Evolutionary conservation across 1,284 basidiomycete genomes (phyloP).

Genomic region (Papiliotrema nemorosa): DNA sequence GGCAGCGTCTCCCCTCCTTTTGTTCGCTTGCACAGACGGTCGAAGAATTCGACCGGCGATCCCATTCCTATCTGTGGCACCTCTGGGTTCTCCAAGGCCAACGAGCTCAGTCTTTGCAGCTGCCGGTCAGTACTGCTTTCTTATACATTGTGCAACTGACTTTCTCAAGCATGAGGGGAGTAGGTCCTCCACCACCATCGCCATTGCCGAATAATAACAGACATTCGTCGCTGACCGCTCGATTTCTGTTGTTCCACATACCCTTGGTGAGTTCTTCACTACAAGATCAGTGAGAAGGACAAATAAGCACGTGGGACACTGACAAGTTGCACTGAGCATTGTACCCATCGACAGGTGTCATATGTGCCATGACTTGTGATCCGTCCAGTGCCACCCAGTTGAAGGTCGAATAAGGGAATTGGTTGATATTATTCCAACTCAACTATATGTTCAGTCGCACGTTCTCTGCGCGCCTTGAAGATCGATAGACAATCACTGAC

Average conservation of each 20-base stretch:
- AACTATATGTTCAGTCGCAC: too few species aligned
- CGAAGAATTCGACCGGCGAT: slow-evolving; percentile 10
- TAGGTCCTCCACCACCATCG: slow-evolving; percentile 59
- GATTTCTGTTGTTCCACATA: slow-evolving; percentile 77
- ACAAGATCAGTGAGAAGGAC: too few species aligned
- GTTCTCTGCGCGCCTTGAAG: too few species aligned
- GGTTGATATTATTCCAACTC: slow-evolving; percentile 52
- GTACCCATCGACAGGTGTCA: slow-evolving; percentile 67
- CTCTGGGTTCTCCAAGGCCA: not conserved
- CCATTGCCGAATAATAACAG: slow-evolving; percentile 87
- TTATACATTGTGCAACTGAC: too few species aligned
- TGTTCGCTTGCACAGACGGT: slow-evolving; percentile 62
- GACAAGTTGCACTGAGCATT: slow-evolving; percentile 14
- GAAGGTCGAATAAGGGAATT: slow-evolving; percentile 88
- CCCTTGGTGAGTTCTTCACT: slow-evolving; percentile 46
- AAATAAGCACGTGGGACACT: too few species aligned
- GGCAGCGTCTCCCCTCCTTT: slow-evolving; percentile 68
- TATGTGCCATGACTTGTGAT: slow-evolving; percentile 62
- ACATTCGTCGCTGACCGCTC: slow-evolving; percentile 68
- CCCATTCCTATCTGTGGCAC: slow-evolving; percentile 2
- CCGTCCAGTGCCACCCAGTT: slow-evolving; percentile 90
- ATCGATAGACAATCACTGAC: too few species aligned
- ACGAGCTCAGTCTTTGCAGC: not conserved
- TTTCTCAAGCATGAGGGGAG: slow-evolving; percentile 77
- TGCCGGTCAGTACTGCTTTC: slow-evolving; percentile 28